phyloP scores from a whole-genome alignment of 2,329 filamentous ascomycete genomes.

The Neodidymelliopsis sp. region DNA sequence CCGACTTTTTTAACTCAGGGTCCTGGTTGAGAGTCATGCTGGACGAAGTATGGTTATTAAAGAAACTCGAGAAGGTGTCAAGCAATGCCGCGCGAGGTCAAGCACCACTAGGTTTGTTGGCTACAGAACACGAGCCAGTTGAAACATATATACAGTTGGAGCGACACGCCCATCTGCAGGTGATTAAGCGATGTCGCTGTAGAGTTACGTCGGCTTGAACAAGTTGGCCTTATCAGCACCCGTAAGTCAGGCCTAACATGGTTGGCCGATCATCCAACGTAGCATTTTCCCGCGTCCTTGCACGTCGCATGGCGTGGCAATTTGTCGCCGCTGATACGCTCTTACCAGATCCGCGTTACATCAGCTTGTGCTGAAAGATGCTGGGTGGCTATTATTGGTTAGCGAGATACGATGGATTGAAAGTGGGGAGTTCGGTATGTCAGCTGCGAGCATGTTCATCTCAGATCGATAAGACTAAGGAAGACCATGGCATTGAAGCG shows the following conservation, averaged over 20 bases:
- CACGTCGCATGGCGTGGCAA: slow-evolving; percentile 1
- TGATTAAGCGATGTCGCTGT: slow-evolving; percentile 20
- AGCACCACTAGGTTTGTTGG: too few species aligned
- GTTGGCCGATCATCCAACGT: slow-evolving; percentile 17
- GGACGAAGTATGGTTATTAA: too few species aligned
- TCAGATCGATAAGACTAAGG: slow-evolving; percentile 4
- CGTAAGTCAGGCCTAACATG: slow-evolving; percentile 8
- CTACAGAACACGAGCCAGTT: too few species aligned
- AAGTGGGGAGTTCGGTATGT: slow-evolving; percentile 19
- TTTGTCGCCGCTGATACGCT: slow-evolving; percentile 12
- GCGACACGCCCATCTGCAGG: slow-evolving; percentile 4
- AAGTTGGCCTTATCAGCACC: slow-evolving; percentile 17
- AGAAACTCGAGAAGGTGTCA: background rate
- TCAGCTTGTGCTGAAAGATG: background rate
- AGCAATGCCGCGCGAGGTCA: background rate
- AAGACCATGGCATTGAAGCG: background rate
- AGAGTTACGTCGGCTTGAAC: slow-evolving; percentile 26
- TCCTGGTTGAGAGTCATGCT: slow-evolving; percentile 37
- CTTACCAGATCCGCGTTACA: slow-evolving; percentile 11
- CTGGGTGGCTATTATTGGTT: slow-evolving; percentile 7
- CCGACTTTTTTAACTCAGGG: slow-evolving; percentile 40
- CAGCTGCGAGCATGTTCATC: slow-evolving; percentile 7
- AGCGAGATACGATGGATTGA: slow-evolving; percentile 17
- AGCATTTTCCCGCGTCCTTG: slow-evolving; percentile 20
- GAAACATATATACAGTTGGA: slow-evolving; percentile 21